Evolutionary conservation across 192 early-diverging fungal genomes (phyloP).

Genomic region (Kappamyces sp.): DNA sequence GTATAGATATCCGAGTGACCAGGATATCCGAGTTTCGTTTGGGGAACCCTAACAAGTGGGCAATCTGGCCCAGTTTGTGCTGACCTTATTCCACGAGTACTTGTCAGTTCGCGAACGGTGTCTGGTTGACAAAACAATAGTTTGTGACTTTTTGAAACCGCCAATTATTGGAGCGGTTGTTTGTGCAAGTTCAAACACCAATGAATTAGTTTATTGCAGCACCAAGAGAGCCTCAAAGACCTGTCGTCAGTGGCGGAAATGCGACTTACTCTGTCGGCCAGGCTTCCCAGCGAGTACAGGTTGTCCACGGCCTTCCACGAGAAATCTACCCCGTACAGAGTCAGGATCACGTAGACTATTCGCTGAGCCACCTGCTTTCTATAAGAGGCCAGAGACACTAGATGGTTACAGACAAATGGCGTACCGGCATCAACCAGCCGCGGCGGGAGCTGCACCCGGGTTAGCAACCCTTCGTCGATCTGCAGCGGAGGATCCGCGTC

Average conservation of each 20-base stretch:
- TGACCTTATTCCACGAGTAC: too few relatives aligned
- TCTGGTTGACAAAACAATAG: too few relatives aligned
- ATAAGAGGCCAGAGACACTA: slow-evolving; percentile 21
- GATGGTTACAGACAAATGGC: not conserved
- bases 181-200: too few relatives aligned
- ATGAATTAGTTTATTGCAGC: too few relatives aligned
- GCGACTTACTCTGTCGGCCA: slow-evolving; percentile 43
- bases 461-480: slow-evolving; percentile 5
- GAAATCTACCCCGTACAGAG: slow-evolving; percentile 86
- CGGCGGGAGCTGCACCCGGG: not conserved
- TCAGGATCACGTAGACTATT: slow-evolving; percentile 74
- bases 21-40: too few relatives aligned
- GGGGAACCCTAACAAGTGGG: too few relatives aligned
- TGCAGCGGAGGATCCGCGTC: slow-evolving; percentile 5
- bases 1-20: too few relatives aligned
- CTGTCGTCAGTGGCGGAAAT: not conserved
- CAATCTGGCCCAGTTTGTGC: too few relatives aligned
- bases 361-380: slow-evolving; percentile 36
- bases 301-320: slow-evolving; percentile 62
- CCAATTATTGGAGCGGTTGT: too few relatives aligned
- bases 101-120: too few relatives aligned
- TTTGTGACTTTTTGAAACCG: too few relatives aligned
- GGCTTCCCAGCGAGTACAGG: slow-evolving; percentile 40
- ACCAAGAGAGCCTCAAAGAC: too few relatives aligned
- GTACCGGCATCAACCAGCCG: not conserved